phyloP scores from a whole-genome alignment of 1,284 basidiomycete genomes.

The Tilletiaria anomala region DNA sequence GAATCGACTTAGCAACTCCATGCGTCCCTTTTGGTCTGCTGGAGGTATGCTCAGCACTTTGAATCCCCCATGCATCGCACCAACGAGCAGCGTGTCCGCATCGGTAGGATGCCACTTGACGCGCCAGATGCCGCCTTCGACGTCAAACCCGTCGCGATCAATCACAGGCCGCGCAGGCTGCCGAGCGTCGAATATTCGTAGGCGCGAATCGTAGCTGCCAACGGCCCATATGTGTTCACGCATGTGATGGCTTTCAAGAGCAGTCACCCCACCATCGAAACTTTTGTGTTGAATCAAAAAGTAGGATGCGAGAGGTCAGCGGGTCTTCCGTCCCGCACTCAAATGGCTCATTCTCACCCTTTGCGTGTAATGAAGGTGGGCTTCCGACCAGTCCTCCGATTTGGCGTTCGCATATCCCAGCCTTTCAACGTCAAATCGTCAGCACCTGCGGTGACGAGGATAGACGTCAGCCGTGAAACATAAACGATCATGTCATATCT shows the following conservation, averaged over 20 bases:
- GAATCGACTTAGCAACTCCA: constrained; percentile 47
- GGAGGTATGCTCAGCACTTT: constrained; percentile 43
- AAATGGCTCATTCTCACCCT: constrained; percentile 45
- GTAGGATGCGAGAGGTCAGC: not conserved
- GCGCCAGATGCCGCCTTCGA: constrained; percentile 88
- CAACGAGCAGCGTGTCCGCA: constrained; percentile 56
- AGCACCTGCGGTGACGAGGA: constrained; percentile 52
- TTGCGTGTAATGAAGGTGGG: constrained; percentile 58
- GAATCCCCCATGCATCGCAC: constrained; percentile 95
- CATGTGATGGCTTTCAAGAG: constrained; percentile 70
- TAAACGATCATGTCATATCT: not conserved
- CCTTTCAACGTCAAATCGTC: constrained; percentile 79
- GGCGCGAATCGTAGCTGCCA: constrained; percentile 75
- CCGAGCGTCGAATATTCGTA: constrained; percentile 72
- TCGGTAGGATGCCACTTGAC: constrained; percentile 79
- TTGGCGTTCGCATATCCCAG: constrained; percentile 57
- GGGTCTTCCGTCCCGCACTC: not conserved
- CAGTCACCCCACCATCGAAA: constrained; percentile 84
- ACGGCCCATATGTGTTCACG: constrained; percentile 71
- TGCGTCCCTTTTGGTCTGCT: constrained; percentile 7
- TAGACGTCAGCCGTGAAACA: too few relatives aligned
- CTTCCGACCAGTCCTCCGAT: constrained; percentile 4
- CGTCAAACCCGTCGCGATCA: constrained; percentile 44
- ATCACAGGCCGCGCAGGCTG: constrained; percentile 51
- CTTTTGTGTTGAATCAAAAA: constrained; percentile 40